Percentiles rank a stretch among this genome's conserved stretches.
Evolutionary conservation across 176 grass and related monocot species (phyloP).

Genomic region (Tillandsia leiboldiana): DNA sequence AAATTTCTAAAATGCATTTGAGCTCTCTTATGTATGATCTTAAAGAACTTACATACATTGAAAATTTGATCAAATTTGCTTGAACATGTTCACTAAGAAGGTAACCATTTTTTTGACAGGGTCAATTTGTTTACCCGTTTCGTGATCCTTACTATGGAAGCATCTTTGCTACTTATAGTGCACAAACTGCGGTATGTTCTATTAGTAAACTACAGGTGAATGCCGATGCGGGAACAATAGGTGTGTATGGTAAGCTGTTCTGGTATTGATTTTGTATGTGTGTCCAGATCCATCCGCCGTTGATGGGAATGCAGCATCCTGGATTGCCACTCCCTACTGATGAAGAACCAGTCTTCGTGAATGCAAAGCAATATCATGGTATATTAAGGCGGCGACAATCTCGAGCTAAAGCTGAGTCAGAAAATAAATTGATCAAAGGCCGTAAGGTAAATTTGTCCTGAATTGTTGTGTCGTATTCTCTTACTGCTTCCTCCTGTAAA

Average conservation of each 20-base stretch:
- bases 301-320: conserved; percentile 55
- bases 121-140: conserved; percentile 59
- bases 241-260: too few species aligned
- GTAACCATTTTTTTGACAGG: conserved; percentile 26
- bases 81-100: neutral
- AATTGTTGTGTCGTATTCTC: neutral
- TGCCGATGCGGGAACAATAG: too few species aligned
- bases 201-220: too few species aligned
- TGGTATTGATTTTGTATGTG: conserved; percentile 5
- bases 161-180: conserved; percentile 67
- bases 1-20: too few species aligned
- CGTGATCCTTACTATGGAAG: conserved; percentile 63
- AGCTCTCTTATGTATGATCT: neutral
- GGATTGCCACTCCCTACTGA: conserved; percentile 60
- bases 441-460: conserved; percentile 50
- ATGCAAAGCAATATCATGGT: conserved; percentile 76
- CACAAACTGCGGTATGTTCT: conserved; percentile 47
- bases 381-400: conserved; percentile 70
- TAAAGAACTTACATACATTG: neutral
- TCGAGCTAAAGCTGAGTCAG: conserved; percentile 74
- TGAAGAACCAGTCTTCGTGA: conserved; percentile 85
- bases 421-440: conserved; percentile 64
- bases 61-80: neutral
- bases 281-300: conserved; percentile 50
- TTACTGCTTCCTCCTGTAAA: neutral